A percentile compares a stretch with the other conserved stretches of the same genome.
These are phyloP conservation scores for Colletotrichum aenigma DNA, from an alignment of 2,329 filamentous ascomycete genomes.

Conservation along the genomic window DNA sequence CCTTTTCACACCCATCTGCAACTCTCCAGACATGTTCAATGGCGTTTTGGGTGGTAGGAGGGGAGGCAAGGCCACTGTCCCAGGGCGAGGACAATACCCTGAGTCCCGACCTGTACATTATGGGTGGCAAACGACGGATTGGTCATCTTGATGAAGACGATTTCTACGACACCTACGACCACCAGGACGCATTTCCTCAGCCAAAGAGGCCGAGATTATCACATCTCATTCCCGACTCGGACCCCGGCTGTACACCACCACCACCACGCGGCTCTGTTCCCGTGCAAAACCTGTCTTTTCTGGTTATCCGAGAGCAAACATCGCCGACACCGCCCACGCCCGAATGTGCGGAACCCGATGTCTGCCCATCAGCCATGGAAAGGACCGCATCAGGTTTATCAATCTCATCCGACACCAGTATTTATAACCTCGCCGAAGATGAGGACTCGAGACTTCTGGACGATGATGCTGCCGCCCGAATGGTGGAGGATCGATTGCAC, in stretches of 20 bases:
- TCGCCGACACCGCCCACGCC: constrained; percentile 27
- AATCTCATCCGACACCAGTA: constrained; percentile 45
- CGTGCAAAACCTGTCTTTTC: constrained; percentile 37
- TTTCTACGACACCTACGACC: constrained; percentile 31
- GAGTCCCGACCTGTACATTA: constrained; percentile 27
- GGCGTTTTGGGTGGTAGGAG: constrained; percentile 23
- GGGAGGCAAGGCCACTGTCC: constrained; percentile 12
- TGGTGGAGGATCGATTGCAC: constrained; percentile 53
- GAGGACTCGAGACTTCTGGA: constrained; percentile 42
- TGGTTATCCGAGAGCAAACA: constrained; percentile 41
- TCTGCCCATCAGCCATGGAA: constrained; percentile 41
- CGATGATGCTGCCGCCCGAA: constrained; percentile 51
- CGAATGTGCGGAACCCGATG: constrained; percentile 11
- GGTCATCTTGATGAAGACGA: constrained; percentile 37
- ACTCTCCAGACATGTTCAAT: constrained; percentile 37
- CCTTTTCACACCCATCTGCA: neutral
- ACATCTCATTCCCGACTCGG: neutral
- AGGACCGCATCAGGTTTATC: constrained; percentile 54
- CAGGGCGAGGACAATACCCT: constrained; percentile 3
- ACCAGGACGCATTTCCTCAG: constrained; percentile 26
- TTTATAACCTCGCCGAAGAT: constrained; percentile 25
- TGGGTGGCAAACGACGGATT: constrained; percentile 43
- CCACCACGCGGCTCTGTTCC: constrained; percentile 29
- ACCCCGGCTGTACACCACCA: neutral
- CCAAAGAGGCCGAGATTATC: constrained; percentile 11